phyloP scores from a whole-genome alignment of 129 eudicot genomes.

The Centrapalus pauciflorus region DNA sequence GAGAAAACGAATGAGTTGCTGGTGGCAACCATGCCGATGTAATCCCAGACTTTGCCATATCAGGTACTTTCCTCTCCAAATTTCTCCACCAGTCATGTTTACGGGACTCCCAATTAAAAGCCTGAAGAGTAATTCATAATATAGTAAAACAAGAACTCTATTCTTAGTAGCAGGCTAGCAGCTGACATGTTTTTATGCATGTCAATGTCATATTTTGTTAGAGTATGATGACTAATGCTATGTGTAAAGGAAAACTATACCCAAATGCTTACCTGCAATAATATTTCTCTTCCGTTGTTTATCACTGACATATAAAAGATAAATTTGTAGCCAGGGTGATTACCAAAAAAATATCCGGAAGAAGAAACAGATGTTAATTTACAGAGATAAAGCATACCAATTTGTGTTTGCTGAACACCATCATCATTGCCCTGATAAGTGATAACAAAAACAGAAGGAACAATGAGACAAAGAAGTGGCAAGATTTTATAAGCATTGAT shows the following conservation, averaged over 20 bases:
- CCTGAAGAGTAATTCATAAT: conserved; percentile 42
- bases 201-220: not conserved
- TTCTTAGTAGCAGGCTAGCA: not conserved
- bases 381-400: conserved; percentile 28
- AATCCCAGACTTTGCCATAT: conserved; percentile 63
- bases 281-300: conserved; percentile 53
- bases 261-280: conserved; percentile 48
- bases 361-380: not conserved
- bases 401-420: conserved; percentile 37
- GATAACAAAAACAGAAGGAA: conserved; percentile 1
- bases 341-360: not conserved
- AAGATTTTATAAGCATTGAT: not conserved
- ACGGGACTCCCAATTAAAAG: conserved; percentile 76
- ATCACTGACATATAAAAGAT: conserved; percentile 14
- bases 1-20: conserved; percentile 48
- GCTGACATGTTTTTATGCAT: no score
- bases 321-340: not conserved
- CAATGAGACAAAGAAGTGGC: not conserved
- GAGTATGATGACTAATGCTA: not conserved
- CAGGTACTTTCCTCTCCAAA: conserved; percentile 54
- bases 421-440: conserved; percentile 38
- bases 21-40: conserved; percentile 82
- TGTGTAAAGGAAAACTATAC: not conserved
- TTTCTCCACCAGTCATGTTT: conserved; percentile 76
- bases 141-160: not conserved